phyloP scores from a whole-genome alignment of 768 basidiomycete species.

The Holtermannia corniformis region DNA sequence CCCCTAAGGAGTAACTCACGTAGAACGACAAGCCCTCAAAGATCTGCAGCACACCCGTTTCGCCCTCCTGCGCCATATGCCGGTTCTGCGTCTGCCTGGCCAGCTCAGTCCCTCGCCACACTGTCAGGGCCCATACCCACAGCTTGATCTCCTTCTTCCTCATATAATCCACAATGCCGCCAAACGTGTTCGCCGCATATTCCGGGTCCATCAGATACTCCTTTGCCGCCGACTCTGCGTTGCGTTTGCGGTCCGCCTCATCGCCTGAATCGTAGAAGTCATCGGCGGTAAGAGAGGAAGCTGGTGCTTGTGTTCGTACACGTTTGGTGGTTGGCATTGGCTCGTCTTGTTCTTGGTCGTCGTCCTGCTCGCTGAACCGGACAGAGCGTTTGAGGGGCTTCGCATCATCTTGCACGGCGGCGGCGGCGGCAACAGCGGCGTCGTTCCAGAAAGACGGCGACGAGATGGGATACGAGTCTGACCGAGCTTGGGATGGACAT shows the following conservation, averaged over 20 bases:
- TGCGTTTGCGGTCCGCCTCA: conserved; percentile 1
- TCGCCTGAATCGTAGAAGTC: conserved; percentile 15
- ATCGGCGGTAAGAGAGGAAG: conserved; percentile 24
- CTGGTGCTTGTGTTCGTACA: conserved; percentile 2
- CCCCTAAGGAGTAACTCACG: conserved; percentile 48
- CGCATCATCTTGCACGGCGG: neutral
- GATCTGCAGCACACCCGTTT: conserved; percentile 46
- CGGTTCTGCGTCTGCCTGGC: conserved; percentile 38
- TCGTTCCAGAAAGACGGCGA: conserved; percentile 32
- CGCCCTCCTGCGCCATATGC: conserved; percentile 34
- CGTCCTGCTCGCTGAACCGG: neutral
- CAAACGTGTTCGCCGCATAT: conserved; percentile 73
- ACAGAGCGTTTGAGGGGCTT: neutral
- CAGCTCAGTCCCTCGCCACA: conserved; percentile 5
- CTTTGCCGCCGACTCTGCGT: neutral
- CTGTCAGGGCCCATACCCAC: conserved; percentile 50
- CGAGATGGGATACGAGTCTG: conserved; percentile 27
- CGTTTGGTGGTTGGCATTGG: conserved; percentile 2
- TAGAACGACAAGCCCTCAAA: conserved; percentile 72
- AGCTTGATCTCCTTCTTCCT: conserved; percentile 79
- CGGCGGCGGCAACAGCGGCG: conserved; percentile 12
- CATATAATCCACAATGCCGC: conserved; percentile 82
- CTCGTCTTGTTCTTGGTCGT: neutral
- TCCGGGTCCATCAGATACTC: conserved; percentile 31
- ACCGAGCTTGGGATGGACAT: conserved; percentile 2